A percentile compares a stretch with the other conserved stretches of the same genome.
Evolutionary conservation across 2,329 filamentous ascomycete species (phyloP).

Genomic region (Exserohilum turcica): DNA sequence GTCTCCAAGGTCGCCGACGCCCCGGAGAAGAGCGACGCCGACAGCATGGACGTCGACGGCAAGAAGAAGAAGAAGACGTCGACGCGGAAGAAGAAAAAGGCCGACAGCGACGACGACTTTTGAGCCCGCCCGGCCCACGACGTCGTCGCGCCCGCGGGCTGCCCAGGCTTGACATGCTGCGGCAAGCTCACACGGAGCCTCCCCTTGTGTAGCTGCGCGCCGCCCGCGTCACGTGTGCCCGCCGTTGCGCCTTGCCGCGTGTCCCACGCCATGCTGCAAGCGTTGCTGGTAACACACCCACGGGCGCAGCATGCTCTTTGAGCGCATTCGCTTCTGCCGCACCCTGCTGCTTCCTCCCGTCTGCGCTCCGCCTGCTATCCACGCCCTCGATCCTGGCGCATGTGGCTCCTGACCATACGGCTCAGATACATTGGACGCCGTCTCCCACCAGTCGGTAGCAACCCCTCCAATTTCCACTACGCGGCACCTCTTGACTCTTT

Average conservation of each 20-base stretch:
- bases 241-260: background rate
- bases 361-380: background rate
- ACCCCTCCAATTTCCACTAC: background rate
- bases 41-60: conserved; percentile 47
- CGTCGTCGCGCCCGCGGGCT: background rate
- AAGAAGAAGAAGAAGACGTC: conserved; percentile 55
- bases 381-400: background rate
- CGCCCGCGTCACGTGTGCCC: background rate
- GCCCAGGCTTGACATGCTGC: background rate
- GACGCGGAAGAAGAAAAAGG: conserved; percentile 46
- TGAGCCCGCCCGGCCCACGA: conserved; percentile 18
- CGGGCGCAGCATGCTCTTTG: background rate
- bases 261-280: background rate
- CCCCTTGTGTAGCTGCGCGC: background rate
- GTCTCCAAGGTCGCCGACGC: conserved; percentile 80
- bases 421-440: background rate
- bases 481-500: background rate
- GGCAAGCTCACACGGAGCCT: background rate
- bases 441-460: background rate
- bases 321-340: background rate
- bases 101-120: conserved; percentile 46
- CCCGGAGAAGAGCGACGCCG: conserved; percentile 57
- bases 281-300: background rate
- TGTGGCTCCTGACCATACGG: no score
- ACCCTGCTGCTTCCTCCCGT: background rate